Conservation (phyloP, 495 filamentous ascomycete species). For the Tuber calosporum region DNA sequence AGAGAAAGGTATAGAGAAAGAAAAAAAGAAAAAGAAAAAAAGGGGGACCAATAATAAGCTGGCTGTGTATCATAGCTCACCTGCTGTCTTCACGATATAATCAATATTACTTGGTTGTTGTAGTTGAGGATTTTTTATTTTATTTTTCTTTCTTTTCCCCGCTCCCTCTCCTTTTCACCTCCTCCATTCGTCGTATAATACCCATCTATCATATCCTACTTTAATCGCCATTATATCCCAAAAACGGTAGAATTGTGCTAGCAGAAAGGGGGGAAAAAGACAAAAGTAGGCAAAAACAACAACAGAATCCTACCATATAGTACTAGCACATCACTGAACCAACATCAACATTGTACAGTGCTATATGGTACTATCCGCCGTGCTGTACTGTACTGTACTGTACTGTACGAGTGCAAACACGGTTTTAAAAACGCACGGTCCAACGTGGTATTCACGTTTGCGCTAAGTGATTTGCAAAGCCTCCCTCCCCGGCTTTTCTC, state of each 20-base stretch:
- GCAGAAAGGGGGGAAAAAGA: background rate
- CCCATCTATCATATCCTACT: background rate
- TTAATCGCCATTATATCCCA: background rate
- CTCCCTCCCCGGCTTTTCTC: conserved; percentile 1
- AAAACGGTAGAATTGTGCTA: background rate
- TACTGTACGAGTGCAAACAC: background rate
- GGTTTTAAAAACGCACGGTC: conserved; percentile 5
- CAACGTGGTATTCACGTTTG: conserved; percentile 3
- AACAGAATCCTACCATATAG: background rate
- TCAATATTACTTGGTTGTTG: background rate
- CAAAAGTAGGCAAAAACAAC: background rate
- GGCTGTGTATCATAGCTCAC: background rate
- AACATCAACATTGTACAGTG: background rate
- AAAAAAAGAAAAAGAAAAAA: background rate
- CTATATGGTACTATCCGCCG: background rate
- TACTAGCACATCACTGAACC: background rate
- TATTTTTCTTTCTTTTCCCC: background rate
- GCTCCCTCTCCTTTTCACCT: too few species aligned
- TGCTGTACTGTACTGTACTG: background rate
- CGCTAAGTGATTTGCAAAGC: conserved; percentile 3
- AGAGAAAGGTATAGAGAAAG: too few species aligned
- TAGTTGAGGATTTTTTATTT: background rate
- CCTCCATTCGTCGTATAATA: background rate
- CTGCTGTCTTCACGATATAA: background rate
- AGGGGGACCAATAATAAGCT: background rate